phyloP scores from a whole-genome alignment of 352 stramenopile genomes.

The Phytophthora litchii region DNA sequence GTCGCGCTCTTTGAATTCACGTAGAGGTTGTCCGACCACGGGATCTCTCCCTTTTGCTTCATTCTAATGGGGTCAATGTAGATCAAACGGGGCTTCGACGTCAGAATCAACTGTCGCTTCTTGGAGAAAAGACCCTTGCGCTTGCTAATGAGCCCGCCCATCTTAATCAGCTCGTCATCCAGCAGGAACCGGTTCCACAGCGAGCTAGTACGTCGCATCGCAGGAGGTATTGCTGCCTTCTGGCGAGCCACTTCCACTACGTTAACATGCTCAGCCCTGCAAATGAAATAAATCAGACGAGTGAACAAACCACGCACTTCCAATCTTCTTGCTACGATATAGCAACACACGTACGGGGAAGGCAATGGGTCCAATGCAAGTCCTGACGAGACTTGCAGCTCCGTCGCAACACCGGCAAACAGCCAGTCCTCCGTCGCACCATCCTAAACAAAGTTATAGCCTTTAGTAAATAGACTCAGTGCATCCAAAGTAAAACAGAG shows the following conservation, averaged over 20 bases:
- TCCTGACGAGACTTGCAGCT: conserved; percentile 87
- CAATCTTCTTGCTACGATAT: conserved; percentile 7
- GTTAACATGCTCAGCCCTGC: conserved; percentile 55
- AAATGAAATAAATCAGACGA: conserved; percentile 7
- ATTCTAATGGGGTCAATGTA: conserved; percentile 92
- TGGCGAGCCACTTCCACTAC: conserved; percentile 83
- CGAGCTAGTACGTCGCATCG: conserved; percentile 73
- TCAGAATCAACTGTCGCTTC: conserved; percentile 88
- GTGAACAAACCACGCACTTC: conserved; percentile 4
- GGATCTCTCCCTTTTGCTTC: conserved; percentile 90
- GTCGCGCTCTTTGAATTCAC: conserved; percentile 86
- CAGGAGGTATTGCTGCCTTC: conserved; percentile 67
- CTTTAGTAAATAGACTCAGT: conserved; percentile 1
- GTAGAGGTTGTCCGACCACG: conserved; percentile 86
- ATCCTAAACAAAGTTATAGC: conserved; percentile 51
- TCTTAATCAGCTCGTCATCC: conserved; percentile 89
- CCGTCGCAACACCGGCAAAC: conserved; percentile 86
- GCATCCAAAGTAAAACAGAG: neutral
- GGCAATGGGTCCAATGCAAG: conserved; percentile 66
- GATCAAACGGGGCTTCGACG: conserved; percentile 85
- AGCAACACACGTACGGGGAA: conserved; percentile 53
- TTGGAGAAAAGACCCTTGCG: conserved; percentile 90
- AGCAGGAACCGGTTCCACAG: conserved; percentile 88
- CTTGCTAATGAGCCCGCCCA: conserved; percentile 87
- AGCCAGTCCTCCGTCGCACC: conserved; percentile 89